phyloP scores from a whole-genome alignment of 2,329 filamentous ascomycete genomes.

The Cryoendolithus antarcticus region DNA sequence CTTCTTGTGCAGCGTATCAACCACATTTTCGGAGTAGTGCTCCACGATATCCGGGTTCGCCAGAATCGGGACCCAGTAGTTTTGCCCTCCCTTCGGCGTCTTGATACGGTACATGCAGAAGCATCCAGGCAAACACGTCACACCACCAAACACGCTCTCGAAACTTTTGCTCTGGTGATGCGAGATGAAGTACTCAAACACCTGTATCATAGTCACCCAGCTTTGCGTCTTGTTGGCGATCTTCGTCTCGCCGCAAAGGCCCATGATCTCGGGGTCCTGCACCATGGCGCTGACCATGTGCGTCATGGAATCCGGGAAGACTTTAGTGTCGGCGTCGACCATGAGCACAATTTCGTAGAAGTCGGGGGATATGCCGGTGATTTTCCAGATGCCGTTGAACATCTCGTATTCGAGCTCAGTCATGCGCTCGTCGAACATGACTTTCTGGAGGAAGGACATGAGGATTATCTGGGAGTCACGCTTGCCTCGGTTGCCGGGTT shows the following conservation, averaged over 20 bases:
- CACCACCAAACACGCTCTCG: constrained; percentile 96
- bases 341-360: constrained; percentile 97
- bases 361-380: constrained; percentile 94
- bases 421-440: constrained; percentile 99
- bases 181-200: constrained; percentile 99
- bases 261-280: constrained; percentile 98
- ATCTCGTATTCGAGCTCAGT: constrained; percentile 98
- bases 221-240: constrained; percentile 94
- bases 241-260: constrained; percentile 96
- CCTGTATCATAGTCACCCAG: constrained; percentile 97
- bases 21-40: constrained; percentile 98
- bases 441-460: constrained; percentile 98
- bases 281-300: constrained; percentile 99
- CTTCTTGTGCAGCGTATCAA: constrained; percentile 97
- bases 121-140: constrained; percentile 94
- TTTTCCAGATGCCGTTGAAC: constrained; percentile 98
- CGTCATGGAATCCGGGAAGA: constrained; percentile 94
- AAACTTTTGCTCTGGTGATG: constrained; percentile 96
- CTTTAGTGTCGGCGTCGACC: constrained; percentile 98
- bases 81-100: constrained; percentile 92
- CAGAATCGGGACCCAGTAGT: constrained; percentile 98
- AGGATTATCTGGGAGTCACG: constrained; percentile 97
- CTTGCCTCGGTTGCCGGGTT: constrained; percentile 95
- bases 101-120: constrained; percentile 99
- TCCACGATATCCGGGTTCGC: constrained; percentile 98